A percentile compares a stretch with the other conserved stretches of the same genome.
Evolutionary conservation across 2,329 filamentous ascomycete species (phyloP).

Genomic region (Fusarium miscanthi): DNA sequence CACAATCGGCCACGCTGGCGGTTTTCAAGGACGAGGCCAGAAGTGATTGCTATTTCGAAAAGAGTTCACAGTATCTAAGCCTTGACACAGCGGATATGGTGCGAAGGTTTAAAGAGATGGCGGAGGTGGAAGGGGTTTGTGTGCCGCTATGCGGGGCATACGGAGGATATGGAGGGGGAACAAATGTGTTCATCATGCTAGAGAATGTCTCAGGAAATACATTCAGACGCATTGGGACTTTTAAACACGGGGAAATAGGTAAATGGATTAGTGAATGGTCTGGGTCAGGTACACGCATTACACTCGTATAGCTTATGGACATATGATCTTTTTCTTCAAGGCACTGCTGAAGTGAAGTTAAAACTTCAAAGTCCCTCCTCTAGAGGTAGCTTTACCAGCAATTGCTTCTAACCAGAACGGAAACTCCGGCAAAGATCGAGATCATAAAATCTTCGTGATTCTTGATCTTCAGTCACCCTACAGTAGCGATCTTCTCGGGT

Average conservation of each 20-base stretch:
- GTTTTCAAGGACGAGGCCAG: not conserved
- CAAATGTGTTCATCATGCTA: not conserved
- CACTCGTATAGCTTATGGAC: not conserved
- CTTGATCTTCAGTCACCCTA: rapidly evolving
- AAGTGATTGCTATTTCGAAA: not conserved
- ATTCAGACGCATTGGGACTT: rapidly evolving
- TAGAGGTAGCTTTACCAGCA: rapidly evolving
- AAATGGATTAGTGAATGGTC: not conserved
- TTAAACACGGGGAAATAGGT: too few species aligned
- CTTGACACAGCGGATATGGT: not conserved
- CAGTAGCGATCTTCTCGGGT: rapidly evolving
- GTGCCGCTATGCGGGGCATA: rapidly evolving
- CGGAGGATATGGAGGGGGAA: rapidly evolving
- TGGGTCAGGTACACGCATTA: not conserved
- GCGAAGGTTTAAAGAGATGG: not conserved
- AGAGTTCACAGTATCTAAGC: rapidly evolving
- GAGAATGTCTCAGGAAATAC: rapidly evolving
- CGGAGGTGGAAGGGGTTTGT: not conserved
- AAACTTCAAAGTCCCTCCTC: rapidly evolving
- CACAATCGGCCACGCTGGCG: not conserved
- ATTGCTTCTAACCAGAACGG: rapidly evolving
- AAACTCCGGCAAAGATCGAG: not conserved
- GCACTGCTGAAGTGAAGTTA: not conserved
- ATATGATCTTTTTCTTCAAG: not conserved
- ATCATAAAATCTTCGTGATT: not conserved